These are phyloP conservation scores for Bipolaris zeicola DNA, from an alignment of 2,329 filamentous ascomycete species.

Conservation along the genomic window DNA sequence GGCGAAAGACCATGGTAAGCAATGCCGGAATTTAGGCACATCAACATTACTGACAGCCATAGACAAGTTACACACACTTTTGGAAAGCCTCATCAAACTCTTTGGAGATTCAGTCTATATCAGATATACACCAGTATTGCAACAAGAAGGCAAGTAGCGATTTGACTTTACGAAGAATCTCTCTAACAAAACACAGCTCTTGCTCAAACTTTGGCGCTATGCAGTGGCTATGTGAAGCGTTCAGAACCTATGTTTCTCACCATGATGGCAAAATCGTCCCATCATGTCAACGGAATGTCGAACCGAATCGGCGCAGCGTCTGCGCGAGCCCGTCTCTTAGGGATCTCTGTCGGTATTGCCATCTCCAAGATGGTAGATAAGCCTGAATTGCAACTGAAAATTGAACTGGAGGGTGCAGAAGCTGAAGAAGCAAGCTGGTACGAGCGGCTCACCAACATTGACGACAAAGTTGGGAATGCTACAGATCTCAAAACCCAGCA, in stretches of 20 bases:
- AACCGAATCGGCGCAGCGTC: slow-evolving; percentile 83
- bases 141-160: slow-evolving; percentile 76
- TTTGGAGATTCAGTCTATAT: slow-evolving; percentile 91
- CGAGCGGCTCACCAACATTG: slow-evolving; percentile 65
- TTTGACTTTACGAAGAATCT: background rate
- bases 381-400: slow-evolving; percentile 74
- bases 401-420: slow-evolving; percentile 79
- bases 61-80: slow-evolving; percentile 59
- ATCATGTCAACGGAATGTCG: slow-evolving; percentile 79
- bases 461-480: slow-evolving; percentile 65
- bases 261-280: slow-evolving; percentile 71
- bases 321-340: slow-evolving; percentile 75
- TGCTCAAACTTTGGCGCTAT: slow-evolving; percentile 77
- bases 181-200: slow-evolving; percentile 63
- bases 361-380: slow-evolving; percentile 68
- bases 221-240: slow-evolving; percentile 76
- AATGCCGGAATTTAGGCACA: background rate
- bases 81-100: slow-evolving; percentile 71
- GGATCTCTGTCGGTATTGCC: slow-evolving; percentile 84
- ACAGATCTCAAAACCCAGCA: slow-evolving; percentile 20
- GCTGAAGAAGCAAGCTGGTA: slow-evolving; percentile 77
- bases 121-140: slow-evolving; percentile 78
- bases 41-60: slow-evolving; percentile 19
- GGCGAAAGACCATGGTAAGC: slow-evolving; percentile 49
- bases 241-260: slow-evolving; percentile 68